Conservation (phyloP, 768 basidiomycete genomes). For the Suillus brevipes region DNA sequence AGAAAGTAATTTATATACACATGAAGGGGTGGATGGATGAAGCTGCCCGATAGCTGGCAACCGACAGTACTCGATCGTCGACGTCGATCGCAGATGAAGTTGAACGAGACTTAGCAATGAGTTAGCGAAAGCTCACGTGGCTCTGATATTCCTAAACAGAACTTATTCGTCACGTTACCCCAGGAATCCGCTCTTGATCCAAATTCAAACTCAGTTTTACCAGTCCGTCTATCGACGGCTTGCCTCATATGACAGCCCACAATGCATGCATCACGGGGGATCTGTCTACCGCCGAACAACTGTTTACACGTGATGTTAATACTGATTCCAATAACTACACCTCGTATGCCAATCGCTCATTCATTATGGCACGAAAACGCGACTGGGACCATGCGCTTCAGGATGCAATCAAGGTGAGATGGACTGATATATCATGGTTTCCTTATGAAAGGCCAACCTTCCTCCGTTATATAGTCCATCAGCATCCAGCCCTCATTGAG, state of each 20-base stretch:
- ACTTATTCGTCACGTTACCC: not conserved
- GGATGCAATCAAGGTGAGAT: not conserved
- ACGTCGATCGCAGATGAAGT: not conserved
- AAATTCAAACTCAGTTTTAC: too few species aligned
- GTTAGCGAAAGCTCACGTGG: not conserved
- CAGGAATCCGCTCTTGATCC: not conserved
- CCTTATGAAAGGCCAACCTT: not conserved
- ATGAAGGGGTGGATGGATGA: not conserved
- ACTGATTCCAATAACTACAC: not conserved
- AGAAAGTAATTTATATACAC: too few species aligned
- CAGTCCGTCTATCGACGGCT: too few species aligned
- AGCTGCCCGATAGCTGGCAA: not conserved
- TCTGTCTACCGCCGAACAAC: not conserved
- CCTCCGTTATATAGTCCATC: not conserved
- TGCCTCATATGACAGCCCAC: not conserved
- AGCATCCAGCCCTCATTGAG: not conserved
- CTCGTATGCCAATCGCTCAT: not conserved
- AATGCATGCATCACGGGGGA: not conserved
- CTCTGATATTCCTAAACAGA: not conserved
- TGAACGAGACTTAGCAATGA: too few species aligned
- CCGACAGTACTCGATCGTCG: not conserved
- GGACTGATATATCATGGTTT: not conserved
- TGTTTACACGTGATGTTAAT: not conserved
- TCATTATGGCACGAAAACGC: not conserved
- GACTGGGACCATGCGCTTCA: not conserved